Base-by-base conservation (phyloP, 352 stramenopile species). In the Globisporangium megalacanthum region DNA sequence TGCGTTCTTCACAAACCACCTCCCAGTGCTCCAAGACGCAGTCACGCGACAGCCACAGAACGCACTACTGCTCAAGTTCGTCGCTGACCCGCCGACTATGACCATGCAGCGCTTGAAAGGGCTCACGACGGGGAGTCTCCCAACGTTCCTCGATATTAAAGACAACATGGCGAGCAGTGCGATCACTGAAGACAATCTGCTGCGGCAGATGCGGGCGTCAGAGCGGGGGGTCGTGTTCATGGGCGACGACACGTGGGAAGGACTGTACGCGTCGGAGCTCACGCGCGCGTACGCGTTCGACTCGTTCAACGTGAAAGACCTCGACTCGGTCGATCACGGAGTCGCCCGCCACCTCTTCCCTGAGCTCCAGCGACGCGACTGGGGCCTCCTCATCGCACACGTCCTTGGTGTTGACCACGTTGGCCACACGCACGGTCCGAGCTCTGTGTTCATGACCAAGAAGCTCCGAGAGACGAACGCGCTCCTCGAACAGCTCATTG, bases 41-140 rank as follows among this genome's bases (percentile, higher is more conserved):
- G 60, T 96, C 35, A 45, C 59, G 49, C 53, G 57, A 9, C 61
- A 80, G 42, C 81, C 83, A 39, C 55, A 66, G 5, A 65, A 93
- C 49, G 81, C 83, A 8, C 62, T 94, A 54, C 70, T 99, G 44
- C 80, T 96, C 49, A 88, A 95, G 60, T 99, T 99, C 60, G 86
- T 98, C 17, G 96, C 96, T 0, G 97, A 99, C 69, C 93, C 96
- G 53, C 97, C 97, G 9, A 99, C 97, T n/a, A 97, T 98, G 54
- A 99, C 97, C 4, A 98, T 98, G 89, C 96, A 99, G 70, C 80
- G 97, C 5, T 79, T 99, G 8, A 99, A 99, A 68, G 96, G 94
- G 1, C 72, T 99, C 35, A 98, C 95, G 35, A 99, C 96, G 0
- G 97, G 97, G 37, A 94, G 86, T n/a, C 70, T 99, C 25, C 97